A percentile compares a stretch with the other conserved stretches of the same genome.
Conservation (phyloP, 306 rosid species). For the Betula pendula region DNA sequence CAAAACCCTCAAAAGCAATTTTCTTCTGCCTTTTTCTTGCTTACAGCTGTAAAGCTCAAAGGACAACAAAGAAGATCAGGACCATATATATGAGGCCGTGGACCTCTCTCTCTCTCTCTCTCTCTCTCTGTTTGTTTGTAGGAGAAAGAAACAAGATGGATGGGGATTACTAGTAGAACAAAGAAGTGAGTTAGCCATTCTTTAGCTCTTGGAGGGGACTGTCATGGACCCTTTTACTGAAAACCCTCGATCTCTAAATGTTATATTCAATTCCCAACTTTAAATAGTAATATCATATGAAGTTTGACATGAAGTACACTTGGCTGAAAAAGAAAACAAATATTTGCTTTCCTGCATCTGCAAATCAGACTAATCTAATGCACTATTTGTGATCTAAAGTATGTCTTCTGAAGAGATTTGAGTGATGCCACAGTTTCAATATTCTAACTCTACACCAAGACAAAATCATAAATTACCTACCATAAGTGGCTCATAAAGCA, state of each 20-base stretch:
- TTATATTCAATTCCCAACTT: slow-evolving; percentile 23
- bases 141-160: slow-evolving; percentile 24
- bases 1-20: slow-evolving; percentile 29
- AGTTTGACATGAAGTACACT: neutral
- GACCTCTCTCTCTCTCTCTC: slow-evolving; percentile 31
- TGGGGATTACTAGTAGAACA: slow-evolving; percentile 16
- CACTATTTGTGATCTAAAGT: neutral
- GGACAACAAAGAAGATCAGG: slow-evolving; percentile 59
- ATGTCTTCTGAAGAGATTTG: neutral
- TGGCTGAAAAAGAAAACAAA: neutral
- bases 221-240: slow-evolving; percentile 32
- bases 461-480: too few species aligned
- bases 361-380: neutral
- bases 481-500: neutral
- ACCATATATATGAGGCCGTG: slow-evolving; percentile 45
- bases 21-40: slow-evolving; percentile 31
- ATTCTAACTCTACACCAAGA: neutral
- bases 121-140: slow-evolving; percentile 25
- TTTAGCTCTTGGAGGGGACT: slow-evolving; percentile 22
- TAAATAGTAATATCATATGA: slow-evolving; percentile 13
- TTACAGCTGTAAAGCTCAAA: slow-evolving; percentile 81
- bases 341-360: neutral
- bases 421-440: neutral
- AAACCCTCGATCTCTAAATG: slow-evolving; percentile 26
- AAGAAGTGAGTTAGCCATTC: slow-evolving; percentile 11